These are phyloP conservation scores for Candida nitratophila DNA, from an alignment of 805 yeast genomes.

Conservation along the genomic window DNA sequence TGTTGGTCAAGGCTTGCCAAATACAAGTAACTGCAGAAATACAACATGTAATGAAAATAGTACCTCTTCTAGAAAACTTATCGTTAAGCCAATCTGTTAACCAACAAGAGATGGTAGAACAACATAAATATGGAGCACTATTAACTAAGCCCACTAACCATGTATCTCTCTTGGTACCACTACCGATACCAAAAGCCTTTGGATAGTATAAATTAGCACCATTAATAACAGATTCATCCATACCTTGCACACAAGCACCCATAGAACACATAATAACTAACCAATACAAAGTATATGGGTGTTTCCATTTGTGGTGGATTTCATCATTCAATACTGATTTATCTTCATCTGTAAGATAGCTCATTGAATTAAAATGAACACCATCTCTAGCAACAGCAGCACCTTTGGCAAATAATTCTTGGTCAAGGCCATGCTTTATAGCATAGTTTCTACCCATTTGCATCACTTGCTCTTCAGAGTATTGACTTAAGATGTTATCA, in stretches of 20 bases:
- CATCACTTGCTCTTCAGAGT: constrained; percentile 56
- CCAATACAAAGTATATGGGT: constrained; percentile 40
- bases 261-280: constrained; percentile 62
- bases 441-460: constrained; percentile 68
- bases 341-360: constrained; percentile 47
- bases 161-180: constrained; percentile 38
- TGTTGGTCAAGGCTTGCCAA: constrained; percentile 59
- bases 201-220: constrained; percentile 68
- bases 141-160: constrained; percentile 60
- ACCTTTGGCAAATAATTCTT: constrained; percentile 53
- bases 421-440: constrained; percentile 43
- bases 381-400: constrained; percentile 67
- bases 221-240: constrained; percentile 71
- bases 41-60: constrained; percentile 56
- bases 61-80: constrained; percentile 55
- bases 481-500: constrained; percentile 46
- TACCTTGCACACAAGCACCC: constrained; percentile 77
- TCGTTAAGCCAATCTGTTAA: constrained; percentile 52
- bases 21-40: constrained; percentile 57
- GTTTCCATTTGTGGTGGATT: constrained; percentile 36
- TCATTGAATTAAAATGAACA: constrained; percentile 49
- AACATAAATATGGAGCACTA: constrained; percentile 65
- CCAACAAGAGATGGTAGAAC: constrained; percentile 58
- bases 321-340: constrained; percentile 43
- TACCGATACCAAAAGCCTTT: constrained; percentile 41